Evolutionary conservation across 352 stramenopile genomes (phyloP).

Genomic region (Phytophthora melonis): DNA sequence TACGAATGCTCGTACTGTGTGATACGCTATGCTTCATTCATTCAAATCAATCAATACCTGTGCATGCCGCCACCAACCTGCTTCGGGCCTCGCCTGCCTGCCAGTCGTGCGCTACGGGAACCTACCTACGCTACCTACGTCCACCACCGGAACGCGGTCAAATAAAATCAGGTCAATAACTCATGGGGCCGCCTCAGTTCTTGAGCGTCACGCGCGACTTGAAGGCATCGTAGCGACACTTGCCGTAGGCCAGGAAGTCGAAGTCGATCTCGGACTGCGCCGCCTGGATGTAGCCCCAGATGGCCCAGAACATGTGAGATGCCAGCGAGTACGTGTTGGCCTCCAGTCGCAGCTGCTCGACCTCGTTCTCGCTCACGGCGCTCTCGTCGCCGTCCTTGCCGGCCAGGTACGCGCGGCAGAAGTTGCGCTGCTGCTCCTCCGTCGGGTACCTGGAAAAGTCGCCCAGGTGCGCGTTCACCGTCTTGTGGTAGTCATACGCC

Average conservation of each 20-base stretch:
- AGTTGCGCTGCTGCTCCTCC: slow-evolving; percentile 65
- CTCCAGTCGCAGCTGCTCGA: slow-evolving; percentile 71
- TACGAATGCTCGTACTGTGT: background rate
- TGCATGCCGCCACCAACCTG: slow-evolving; percentile 21
- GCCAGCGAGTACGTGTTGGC: slow-evolving; percentile 88
- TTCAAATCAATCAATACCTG: slow-evolving; percentile 24
- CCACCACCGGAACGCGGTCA: slow-evolving; percentile 45
- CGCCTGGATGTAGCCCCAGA: slow-evolving; percentile 93
- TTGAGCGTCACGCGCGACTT: slow-evolving; percentile 65
- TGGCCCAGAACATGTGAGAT: slow-evolving; percentile 91
- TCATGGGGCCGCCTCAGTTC: slow-evolving; percentile 39
- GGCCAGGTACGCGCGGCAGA: slow-evolving; percentile 75
- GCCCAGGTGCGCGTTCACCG: slow-evolving; percentile 77
- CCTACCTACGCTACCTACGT: slow-evolving; percentile 40
- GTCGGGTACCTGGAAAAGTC: slow-evolving; percentile 84
- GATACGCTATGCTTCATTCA: slow-evolving; percentile 24
- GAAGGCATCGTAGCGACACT: slow-evolving; percentile 78
- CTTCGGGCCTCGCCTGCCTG: slow-evolving; percentile 6
- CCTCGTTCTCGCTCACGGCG: slow-evolving; percentile 55
- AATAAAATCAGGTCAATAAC: slow-evolving; percentile 28
- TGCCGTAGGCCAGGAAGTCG: slow-evolving; percentile 91
- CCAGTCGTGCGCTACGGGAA: slow-evolving; percentile 2
- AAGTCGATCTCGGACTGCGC: slow-evolving; percentile 93
- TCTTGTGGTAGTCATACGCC: slow-evolving; percentile 87
- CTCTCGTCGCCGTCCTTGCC: slow-evolving; percentile 52